phyloP scores from a whole-genome alignment of 306 rosid genomes.

The Gleditsia sinensis region DNA sequence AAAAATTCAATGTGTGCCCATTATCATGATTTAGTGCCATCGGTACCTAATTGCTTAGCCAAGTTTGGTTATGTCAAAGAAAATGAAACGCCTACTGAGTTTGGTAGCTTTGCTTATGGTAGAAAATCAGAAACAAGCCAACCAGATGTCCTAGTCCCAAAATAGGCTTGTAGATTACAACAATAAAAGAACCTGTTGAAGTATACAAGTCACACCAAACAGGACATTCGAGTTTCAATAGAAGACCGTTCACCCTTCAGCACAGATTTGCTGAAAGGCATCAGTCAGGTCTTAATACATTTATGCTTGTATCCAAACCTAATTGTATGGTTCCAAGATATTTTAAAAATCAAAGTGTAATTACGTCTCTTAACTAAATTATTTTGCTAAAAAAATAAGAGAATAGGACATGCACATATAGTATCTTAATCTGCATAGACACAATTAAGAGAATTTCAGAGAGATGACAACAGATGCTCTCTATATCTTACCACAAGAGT shows the following conservation, averaged over 20 bases:
- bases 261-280: not conserved
- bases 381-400: not conserved
- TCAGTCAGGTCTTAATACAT: constrained; percentile 6
- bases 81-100: not conserved
- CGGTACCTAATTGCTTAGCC: not conserved
- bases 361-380: not conserved
- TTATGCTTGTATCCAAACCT: constrained; percentile 4
- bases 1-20: not conserved
- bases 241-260: constrained; percentile 5
- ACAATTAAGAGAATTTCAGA: not conserved
- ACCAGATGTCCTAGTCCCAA: not conserved
- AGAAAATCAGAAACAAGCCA: not conserved
- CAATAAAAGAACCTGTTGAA: not conserved
- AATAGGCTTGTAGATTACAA: not conserved
- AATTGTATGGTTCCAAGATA: not conserved
- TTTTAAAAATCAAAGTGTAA: not conserved
- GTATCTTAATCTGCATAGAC: not conserved
- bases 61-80: not conserved
- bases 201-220: not conserved
- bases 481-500: not conserved
- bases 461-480: not conserved
- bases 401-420: not conserved
- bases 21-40: not conserved
- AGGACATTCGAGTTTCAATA: not conserved
- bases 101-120: not conserved